Percentiles rank a stretch among this genome's conserved stretches.
Conservation (phyloP, 805 yeast genomes). For the Candida tammaniensis region DNA sequence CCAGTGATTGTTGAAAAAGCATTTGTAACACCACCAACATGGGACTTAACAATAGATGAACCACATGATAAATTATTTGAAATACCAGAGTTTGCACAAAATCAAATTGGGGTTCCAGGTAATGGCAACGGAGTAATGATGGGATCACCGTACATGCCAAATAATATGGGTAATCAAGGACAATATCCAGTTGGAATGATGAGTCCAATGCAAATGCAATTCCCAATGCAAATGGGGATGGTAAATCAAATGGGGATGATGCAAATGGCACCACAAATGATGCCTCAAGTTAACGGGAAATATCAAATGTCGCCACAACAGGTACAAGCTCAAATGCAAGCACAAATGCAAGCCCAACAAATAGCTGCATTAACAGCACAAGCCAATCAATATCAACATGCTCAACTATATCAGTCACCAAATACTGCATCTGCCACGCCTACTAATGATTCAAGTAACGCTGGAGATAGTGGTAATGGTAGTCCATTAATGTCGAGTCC, state of each 20-base stretch:
- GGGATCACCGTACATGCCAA: not conserved
- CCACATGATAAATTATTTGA: constrained; percentile 50
- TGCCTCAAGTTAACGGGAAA: constrained; percentile 2
- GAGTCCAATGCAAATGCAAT: constrained; percentile 4
- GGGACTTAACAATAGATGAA: constrained; percentile 61
- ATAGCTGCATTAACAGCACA: constrained; percentile 26
- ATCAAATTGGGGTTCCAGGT: constrained; percentile 5
- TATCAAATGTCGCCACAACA: constrained; percentile 14
- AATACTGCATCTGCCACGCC: constrained; percentile 14
- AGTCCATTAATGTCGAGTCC: constrained; percentile 3
- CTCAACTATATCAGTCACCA: constrained; percentile 21
- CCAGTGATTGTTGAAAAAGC: constrained; percentile 56
- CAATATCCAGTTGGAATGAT: constrained; percentile 5
- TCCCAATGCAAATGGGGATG: constrained; percentile 3
- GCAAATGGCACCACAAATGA: constrained; percentile 2
- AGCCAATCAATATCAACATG: constrained; percentile 26
- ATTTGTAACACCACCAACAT: constrained; percentile 73
- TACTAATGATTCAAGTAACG: too few relatives aligned
- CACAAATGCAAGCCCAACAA: constrained; percentile 9
- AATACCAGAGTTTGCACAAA: constrained; percentile 16
- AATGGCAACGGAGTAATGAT: not conserved
- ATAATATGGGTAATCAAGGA: too few relatives aligned
- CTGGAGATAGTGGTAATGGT: too few relatives aligned
- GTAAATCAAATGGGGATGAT: constrained; percentile 5
- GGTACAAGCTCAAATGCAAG: constrained; percentile 10